Conservation (phyloP, 1,139 yeast genomes). For the Saccharomyces hybrid region DNA sequence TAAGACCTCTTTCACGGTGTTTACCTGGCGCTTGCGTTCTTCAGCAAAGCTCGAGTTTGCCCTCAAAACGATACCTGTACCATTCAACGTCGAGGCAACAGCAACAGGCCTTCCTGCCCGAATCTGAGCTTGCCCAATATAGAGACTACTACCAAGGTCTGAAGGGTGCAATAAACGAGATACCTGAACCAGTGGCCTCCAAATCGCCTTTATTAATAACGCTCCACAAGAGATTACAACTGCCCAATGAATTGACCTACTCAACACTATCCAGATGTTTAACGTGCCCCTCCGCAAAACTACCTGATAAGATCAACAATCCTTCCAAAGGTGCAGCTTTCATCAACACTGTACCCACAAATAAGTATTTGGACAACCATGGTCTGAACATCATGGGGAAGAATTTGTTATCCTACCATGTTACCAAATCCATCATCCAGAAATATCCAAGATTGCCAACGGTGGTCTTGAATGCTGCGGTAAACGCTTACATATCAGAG, state of each 20-base stretch:
- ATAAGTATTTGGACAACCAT: conserved; percentile 58
- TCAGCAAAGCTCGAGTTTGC: neutral
- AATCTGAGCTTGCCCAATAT: conserved; percentile 18
- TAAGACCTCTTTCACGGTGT: neutral
- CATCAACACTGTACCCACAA: conserved; percentile 29
- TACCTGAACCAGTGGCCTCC: conserved; percentile 42
- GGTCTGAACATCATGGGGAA: conserved; percentile 82
- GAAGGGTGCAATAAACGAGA: conserved; percentile 17
- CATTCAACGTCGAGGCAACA: neutral
- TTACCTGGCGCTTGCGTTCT: neutral
- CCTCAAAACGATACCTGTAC: neutral
- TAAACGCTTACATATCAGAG: conserved; percentile 64
- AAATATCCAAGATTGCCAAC: conserved; percentile 88
- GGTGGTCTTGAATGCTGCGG: conserved; percentile 64
- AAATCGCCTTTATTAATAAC: conserved; percentile 67
- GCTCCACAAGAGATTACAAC: conserved; percentile 66
- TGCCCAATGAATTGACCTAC: conserved; percentile 50
- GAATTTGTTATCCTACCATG: conserved; percentile 66
- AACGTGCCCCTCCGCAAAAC: conserved; percentile 42
- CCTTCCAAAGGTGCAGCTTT: conserved; percentile 15
- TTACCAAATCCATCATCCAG: conserved; percentile 62
- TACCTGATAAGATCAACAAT: conserved; percentile 17
- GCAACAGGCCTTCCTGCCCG: neutral
- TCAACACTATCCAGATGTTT: conserved; percentile 77
- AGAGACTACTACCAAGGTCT: conserved; percentile 21